Percentiles rank a stretch among this genome's conserved stretches.
phyloP scores from a whole-genome alignment of 306 rosid species.

The Medicago arabica region DNA sequence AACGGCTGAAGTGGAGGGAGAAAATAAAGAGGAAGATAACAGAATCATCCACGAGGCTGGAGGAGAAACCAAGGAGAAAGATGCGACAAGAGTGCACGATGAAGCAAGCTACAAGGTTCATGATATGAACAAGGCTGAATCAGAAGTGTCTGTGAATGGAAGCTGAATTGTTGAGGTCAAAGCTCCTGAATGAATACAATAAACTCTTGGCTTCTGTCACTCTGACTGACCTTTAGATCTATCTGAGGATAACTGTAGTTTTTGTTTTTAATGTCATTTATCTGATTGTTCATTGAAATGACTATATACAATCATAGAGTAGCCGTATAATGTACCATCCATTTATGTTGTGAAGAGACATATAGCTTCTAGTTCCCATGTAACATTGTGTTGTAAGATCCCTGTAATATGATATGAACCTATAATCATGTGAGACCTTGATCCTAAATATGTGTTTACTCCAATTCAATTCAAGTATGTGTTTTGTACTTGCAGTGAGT shows the following conservation, averaged over 20 bases:
- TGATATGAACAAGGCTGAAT: conserved; percentile 53
- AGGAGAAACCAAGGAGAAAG: conserved; percentile 59
- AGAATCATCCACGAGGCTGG: conserved; percentile 45
- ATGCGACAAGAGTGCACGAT: conserved; percentile 45
- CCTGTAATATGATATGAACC: conserved; percentile 59
- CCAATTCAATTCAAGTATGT: background rate
- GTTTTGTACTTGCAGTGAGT: background rate
- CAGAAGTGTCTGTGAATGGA: conserved; percentile 62
- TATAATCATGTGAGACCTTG: conserved; percentile 47
- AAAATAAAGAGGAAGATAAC: conserved; percentile 49
- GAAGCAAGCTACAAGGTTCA: conserved; percentile 49
- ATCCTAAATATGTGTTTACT: conserved; percentile 38
- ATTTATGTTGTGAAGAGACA: conserved; percentile 55
- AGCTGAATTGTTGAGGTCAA: conserved; percentile 49
- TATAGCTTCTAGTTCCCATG: conserved; percentile 58
- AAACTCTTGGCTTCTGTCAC: conserved; percentile 44
- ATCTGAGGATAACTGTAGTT: conserved; percentile 59
- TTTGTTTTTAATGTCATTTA: conserved; percentile 53
- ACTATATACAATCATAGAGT: conserved; percentile 60
- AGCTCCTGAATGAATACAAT: conserved; percentile 43
- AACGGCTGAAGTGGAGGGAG: conserved; percentile 56
- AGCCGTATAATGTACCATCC: conserved; percentile 68
- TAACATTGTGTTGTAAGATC: conserved; percentile 61
- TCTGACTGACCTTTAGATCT: conserved; percentile 63
- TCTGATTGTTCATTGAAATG: conserved; percentile 71